phyloP scores from a whole-genome alignment of 2,329 filamentous ascomycete genomes.

The Huntiella decipiens region DNA sequence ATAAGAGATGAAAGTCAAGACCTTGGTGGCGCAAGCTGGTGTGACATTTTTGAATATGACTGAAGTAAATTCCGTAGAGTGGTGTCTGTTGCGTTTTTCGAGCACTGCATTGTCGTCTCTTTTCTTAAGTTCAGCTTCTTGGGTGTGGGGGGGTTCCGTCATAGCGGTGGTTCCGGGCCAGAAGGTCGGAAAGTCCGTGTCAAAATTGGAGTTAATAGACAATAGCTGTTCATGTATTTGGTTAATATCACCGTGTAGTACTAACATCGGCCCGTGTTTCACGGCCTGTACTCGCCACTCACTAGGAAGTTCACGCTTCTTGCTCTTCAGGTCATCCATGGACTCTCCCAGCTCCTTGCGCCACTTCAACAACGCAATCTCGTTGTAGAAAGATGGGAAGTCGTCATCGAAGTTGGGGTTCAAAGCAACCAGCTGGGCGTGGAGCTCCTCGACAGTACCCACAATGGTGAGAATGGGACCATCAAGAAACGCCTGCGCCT shows the following conservation, averaged over 20 bases:
- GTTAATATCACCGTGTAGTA: slow-evolving; percentile 12
- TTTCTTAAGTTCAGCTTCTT: no score
- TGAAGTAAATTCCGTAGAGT: neutral
- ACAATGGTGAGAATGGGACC: slow-evolving; percentile 10
- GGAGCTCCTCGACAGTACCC: slow-evolving; percentile 13
- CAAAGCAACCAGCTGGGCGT: slow-evolving; percentile 10
- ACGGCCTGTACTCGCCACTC: slow-evolving; percentile 4
- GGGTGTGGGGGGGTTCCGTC: neutral
- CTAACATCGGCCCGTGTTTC: neutral
- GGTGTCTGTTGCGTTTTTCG: neutral
- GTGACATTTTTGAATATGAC: neutral
- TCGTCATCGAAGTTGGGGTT: slow-evolving; percentile 13
- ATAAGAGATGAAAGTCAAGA: slow-evolving; percentile 6
- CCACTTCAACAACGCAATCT: slow-evolving; percentile 2
- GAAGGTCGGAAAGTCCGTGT: slow-evolving; percentile 11
- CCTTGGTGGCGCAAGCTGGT: neutral
- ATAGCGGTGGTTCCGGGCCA: neutral
- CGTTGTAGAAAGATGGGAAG: slow-evolving; percentile 6
- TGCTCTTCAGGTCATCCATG: neutral
- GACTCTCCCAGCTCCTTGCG: neutral
- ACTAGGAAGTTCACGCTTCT: slow-evolving; percentile 2
- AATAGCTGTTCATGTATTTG: slow-evolving; percentile 12
- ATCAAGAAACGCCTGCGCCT: slow-evolving; percentile 11
- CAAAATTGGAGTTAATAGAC: slow-evolving; percentile 13
- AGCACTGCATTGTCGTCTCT: neutral